Percentiles rank a stretch among this genome's conserved stretches.
Conservation (phyloP, 441 rosid genomes). For the Jatropha podagrica region DNA sequence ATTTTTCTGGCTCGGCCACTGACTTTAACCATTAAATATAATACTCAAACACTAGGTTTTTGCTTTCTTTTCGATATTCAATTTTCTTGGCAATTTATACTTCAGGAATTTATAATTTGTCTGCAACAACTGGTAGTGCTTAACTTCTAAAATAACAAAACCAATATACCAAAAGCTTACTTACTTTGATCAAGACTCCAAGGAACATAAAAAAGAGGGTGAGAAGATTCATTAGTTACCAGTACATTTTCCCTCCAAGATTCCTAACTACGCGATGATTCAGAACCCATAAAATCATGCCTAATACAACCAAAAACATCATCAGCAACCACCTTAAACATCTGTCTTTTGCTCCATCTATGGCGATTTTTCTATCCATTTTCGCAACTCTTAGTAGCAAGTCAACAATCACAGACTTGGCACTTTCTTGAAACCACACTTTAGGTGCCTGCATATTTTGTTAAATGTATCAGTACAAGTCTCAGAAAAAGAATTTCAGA, state of each 20-base stretch:
- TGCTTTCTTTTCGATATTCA: no score
- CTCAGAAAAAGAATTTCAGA: background rate
- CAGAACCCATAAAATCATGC: constrained; percentile 1
- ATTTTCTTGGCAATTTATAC: no score
- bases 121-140: no score
- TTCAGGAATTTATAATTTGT: no score
- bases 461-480: background rate
- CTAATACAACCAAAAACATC: background rate
- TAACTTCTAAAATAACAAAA: no score
- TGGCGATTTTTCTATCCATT: background rate
- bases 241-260: background rate
- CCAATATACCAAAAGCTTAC: no score
- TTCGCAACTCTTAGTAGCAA: background rate
- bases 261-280: background rate
- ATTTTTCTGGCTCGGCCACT: no score
- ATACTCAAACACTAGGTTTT: no score
- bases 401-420: background rate
- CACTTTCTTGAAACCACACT: background rate
- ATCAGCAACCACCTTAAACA: constrained; percentile 5
- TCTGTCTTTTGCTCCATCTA: background rate
- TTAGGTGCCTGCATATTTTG: background rate
- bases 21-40: no score
- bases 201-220: no score
- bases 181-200: no score
- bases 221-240: no score